Conservation (phyloP, 1,284 basidiomycete species). For the Rhodotorula sp. region DNA sequence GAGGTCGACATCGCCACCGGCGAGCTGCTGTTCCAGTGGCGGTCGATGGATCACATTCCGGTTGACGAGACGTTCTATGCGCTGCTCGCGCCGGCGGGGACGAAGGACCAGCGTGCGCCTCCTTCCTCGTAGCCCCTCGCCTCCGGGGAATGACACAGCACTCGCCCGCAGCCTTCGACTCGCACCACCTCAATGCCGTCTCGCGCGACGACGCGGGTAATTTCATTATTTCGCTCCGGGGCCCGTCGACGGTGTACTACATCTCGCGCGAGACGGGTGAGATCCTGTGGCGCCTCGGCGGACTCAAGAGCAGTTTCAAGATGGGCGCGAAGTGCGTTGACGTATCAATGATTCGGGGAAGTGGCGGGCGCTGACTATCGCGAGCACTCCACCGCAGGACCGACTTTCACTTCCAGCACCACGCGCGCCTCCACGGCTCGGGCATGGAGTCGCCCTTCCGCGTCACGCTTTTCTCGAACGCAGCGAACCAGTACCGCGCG, state of each 20-base stretch:
- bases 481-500: constrained; percentile 7
- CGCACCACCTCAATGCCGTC: constrained; percentile 48
- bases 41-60: constrained; percentile 31
- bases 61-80: constrained; percentile 30
- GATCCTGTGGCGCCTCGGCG: constrained; percentile 49
- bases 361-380: not conserved
- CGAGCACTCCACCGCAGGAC: not conserved
- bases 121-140: too few relatives aligned
- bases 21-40: constrained; percentile 40
- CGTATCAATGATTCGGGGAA: not conserved
- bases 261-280: constrained; percentile 43
- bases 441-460: not conserved
- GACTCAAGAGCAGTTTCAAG: constrained; percentile 46
- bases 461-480: constrained; percentile 48
- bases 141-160: too few relatives aligned
- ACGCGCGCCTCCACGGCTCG: constrained; percentile 19
- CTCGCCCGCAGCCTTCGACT: constrained; percentile 12
- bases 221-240: constrained; percentile 49
- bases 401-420: constrained; percentile 38
- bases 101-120: constrained; percentile 2
- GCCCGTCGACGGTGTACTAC: constrained; percentile 49
- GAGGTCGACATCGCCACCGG: constrained; percentile 49
- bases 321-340: constrained; percentile 35
- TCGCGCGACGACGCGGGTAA: constrained; percentile 49
- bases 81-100: constrained; percentile 8